Evolutionary conservation across 352 stramenopile species (phyloP).

Genomic region (Globisporangium polare): DNA sequence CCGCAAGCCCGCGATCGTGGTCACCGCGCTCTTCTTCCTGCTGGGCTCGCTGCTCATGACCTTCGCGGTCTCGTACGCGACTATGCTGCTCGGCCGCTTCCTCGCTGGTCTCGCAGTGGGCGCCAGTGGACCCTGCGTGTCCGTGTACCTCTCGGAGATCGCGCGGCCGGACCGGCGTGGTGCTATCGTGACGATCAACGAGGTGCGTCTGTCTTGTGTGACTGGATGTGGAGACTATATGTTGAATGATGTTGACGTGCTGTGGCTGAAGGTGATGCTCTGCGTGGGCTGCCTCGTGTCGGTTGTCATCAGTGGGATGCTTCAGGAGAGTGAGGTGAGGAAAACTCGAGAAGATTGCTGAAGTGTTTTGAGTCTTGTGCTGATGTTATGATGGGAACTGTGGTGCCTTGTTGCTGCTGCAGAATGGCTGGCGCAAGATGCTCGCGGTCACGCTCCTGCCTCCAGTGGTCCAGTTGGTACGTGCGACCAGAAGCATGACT

Average conservation of each 20-base stretch:
- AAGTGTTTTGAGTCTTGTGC: too few relatives aligned
- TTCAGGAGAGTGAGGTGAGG: conserved; percentile 31
- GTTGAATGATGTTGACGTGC: background rate
- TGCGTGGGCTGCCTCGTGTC: conserved; percentile 69
- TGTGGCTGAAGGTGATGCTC: conserved; percentile 48
- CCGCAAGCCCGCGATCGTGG: conserved; percentile 57
- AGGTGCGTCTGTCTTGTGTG: conserved; percentile 23
- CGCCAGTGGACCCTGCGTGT: conserved; percentile 60
- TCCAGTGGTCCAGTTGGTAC: conserved; percentile 57
- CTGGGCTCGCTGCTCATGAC: conserved; percentile 64
- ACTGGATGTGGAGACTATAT: background rate
- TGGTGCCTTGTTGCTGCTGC: background rate
- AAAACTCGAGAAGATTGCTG: too few relatives aligned
- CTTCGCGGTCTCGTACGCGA: conserved; percentile 38
- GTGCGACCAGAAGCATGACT: background rate
- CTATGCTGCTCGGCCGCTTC: conserved; percentile 62
- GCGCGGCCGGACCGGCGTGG: conserved; percentile 49
- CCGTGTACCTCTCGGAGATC: conserved; percentile 67
- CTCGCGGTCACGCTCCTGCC: conserved; percentile 58
- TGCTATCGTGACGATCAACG: conserved; percentile 55
- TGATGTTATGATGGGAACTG: background rate
- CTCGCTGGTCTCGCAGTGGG: conserved; percentile 59
- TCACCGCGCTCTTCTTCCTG: conserved; percentile 58
- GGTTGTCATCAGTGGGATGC: conserved; percentile 39
- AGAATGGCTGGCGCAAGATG: conserved; percentile 64